phyloP scores from a whole-genome alignment of 306 rosid genomes.

The Hylodesmum podocarpum region DNA sequence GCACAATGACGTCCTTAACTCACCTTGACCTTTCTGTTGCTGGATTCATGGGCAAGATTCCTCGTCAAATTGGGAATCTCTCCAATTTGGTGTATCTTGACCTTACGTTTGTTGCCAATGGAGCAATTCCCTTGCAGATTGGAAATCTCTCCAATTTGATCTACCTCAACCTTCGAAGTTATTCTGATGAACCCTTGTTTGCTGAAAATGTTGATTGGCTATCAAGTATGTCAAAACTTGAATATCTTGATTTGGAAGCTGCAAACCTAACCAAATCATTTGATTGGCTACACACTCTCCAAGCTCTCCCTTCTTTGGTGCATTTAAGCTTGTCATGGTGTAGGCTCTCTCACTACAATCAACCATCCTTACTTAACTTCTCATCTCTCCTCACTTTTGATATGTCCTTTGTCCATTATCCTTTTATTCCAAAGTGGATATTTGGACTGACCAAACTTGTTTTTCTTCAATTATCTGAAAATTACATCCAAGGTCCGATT shows the following conservation, averaged over 20 bases:
- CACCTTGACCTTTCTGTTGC: no score
- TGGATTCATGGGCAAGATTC: no score
- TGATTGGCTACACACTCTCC: not conserved
- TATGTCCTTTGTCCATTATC: not conserved
- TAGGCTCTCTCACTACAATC: not conserved
- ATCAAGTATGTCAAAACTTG: not conserved
- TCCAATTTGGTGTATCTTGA: no score
- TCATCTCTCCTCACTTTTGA: not conserved
- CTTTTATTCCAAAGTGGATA: not conserved
- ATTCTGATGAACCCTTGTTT: no score
- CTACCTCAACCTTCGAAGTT: not conserved
- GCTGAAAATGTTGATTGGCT: constrained; percentile 9
- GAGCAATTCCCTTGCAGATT: no score
- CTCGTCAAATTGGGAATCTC: no score
- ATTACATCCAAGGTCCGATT: not conserved
- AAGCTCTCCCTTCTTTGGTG: constrained; percentile 7
- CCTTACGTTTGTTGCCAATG: no score
- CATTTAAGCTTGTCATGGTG: not conserved
- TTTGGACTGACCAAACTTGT: not conserved
- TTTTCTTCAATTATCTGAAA: not conserved
- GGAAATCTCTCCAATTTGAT: constrained; percentile 7
- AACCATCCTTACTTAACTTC: not conserved
- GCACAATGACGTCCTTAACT: no score
- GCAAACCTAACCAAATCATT: not conserved
- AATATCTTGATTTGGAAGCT: not conserved